Conservation (phyloP, 139 green algal species). For the Monoraphidium neglectum region DNA sequence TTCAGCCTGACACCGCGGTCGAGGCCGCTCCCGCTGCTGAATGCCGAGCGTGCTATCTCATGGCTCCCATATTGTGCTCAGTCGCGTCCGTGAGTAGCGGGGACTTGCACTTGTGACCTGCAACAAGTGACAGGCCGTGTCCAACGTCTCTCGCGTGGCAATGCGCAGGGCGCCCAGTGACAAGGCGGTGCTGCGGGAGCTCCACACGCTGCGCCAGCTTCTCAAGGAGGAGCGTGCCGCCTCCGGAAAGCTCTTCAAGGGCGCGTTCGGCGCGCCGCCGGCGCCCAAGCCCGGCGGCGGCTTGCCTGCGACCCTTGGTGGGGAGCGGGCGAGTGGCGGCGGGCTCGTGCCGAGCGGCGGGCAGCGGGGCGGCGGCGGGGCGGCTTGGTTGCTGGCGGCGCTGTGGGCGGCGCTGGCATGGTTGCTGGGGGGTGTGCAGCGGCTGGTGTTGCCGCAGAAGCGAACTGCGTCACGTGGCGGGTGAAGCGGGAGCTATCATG, state of each 20-base stretch:
- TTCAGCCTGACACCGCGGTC: background rate
- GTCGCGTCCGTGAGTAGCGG: too few species aligned
- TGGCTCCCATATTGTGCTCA: background rate
- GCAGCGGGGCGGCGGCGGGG: background rate
- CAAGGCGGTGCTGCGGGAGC: conserved; percentile 32
- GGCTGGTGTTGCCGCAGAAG: background rate
- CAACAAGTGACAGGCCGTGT: background rate
- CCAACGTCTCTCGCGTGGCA: background rate
- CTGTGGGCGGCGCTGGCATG: background rate
- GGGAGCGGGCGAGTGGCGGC: background rate
- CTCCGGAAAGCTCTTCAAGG: conserved; percentile 40
- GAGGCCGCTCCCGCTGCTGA: background rate
- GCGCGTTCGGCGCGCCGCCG: conserved; percentile 18
- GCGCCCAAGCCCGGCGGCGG: conserved; percentile 8
- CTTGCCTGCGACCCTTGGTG: background rate
- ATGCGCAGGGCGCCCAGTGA: conserved; percentile 34
- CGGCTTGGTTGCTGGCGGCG: background rate
- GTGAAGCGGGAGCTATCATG: too few species aligned
- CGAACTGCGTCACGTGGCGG: too few species aligned
- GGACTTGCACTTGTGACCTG: background rate
- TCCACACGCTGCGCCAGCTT: conserved; percentile 17
- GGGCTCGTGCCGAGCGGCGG: background rate
- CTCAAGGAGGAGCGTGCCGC: conserved; percentile 38
- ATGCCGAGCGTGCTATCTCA: background rate
- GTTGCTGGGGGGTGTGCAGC: background rate